phyloP scores from a whole-genome alignment of 2,329 filamentous ascomycete species.

The Penicillium rolfsii region DNA sequence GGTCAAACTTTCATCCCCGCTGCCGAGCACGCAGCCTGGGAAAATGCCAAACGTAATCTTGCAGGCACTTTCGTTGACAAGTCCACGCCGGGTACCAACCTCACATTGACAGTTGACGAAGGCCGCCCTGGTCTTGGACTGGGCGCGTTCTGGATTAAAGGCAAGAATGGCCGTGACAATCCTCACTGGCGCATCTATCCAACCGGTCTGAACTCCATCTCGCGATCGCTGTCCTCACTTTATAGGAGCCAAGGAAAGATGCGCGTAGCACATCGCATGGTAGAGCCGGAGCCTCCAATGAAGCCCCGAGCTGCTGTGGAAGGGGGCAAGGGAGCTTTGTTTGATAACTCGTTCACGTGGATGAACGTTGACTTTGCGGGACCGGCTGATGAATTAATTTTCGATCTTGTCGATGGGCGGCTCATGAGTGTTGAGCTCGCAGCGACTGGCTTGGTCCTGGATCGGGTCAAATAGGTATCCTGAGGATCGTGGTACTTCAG shows the following conservation, averaged over 20 bases:
- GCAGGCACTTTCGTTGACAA: constrained; percentile 12
- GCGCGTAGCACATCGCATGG: constrained; percentile 5
- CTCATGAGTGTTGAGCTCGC: neutral
- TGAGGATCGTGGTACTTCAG: neutral
- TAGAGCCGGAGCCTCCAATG: neutral
- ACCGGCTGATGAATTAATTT: neutral
- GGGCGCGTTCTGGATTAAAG: neutral
- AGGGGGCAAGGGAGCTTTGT: constrained; percentile 13
- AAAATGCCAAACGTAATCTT: constrained; percentile 13
- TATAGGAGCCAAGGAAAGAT: neutral
- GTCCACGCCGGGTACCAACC: neutral
- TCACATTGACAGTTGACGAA: constrained; percentile 1
- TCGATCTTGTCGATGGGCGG: neutral
- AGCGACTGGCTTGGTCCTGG: neutral
- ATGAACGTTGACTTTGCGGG: constrained; percentile 10
- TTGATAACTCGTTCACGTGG: constrained; percentile 16
- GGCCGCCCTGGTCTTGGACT: constrained; percentile 1
- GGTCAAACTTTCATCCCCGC: constrained; percentile 17
- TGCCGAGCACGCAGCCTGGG: constrained; percentile 10
- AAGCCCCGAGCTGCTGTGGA: constrained; percentile 12
- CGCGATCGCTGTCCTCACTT: neutral
- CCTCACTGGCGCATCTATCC: neutral
- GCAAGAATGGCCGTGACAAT: neutral
- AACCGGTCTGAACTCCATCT: neutral
- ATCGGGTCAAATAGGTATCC: neutral